These are phyloP conservation scores for Prunus mume DNA, from an alignment of 306 rosid genomes.

Conservation along the genomic window DNA sequence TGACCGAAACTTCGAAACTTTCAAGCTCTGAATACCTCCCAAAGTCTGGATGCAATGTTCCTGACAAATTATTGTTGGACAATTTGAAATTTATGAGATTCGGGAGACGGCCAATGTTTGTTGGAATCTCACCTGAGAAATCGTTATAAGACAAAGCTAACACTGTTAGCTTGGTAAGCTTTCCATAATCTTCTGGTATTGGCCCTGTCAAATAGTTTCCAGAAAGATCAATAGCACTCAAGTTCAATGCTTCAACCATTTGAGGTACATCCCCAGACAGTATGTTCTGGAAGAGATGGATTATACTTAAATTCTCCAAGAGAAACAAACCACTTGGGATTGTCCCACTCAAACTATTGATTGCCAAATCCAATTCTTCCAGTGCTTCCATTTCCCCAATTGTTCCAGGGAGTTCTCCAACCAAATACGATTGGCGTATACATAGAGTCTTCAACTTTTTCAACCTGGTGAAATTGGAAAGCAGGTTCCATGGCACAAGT, in stretches of 20 bases:
- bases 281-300: slow-evolving; percentile 37
- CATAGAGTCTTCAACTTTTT: slow-evolving; percentile 43
- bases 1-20: slow-evolving; percentile 32
- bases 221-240: slow-evolving; percentile 45
- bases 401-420: slow-evolving; percentile 52
- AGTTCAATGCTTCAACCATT: slow-evolving; percentile 39
- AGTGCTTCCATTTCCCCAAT: slow-evolving; percentile 55
- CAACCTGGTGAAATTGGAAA: slow-evolving; percentile 38
- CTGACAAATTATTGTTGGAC: slow-evolving; percentile 50
- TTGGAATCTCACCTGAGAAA: slow-evolving; percentile 58
- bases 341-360: slow-evolving; percentile 37
- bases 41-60: slow-evolving; percentile 51
- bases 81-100: slow-evolving; percentile 31
- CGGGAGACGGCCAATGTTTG: slow-evolving; percentile 54
- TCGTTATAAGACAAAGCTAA: slow-evolving; percentile 39
- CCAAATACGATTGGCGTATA: slow-evolving; percentile 32
- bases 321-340: slow-evolving; percentile 50
- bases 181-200: slow-evolving; percentile 56
- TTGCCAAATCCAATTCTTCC: slow-evolving; percentile 43
- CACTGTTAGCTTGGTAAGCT: slow-evolving; percentile 31
- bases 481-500: slow-evolving; percentile 33
- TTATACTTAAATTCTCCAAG: slow-evolving; percentile 37
- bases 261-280: slow-evolving; percentile 59
- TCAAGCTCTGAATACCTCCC: slow-evolving; percentile 45
- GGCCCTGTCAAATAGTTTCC: slow-evolving; percentile 39